Evolutionary conservation across 2,329 filamentous ascomycete genomes (phyloP).

Genomic region (Diaporthe ilicicola): DNA sequence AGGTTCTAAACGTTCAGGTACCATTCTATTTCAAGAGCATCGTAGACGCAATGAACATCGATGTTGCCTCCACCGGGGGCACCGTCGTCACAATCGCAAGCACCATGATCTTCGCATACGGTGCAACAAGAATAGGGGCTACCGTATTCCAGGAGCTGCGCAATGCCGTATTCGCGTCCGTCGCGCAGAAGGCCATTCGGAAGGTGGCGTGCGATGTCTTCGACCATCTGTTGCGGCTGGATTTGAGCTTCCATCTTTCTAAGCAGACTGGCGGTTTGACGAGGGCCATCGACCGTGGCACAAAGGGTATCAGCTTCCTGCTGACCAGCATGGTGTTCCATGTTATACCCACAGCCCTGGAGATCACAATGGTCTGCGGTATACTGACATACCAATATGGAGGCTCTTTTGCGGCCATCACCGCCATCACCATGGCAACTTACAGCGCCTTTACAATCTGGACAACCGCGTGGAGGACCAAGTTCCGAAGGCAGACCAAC

Average conservation of each 20-base stretch:
- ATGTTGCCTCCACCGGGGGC: conserved; percentile 85
- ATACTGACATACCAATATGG: conserved; percentile 98
- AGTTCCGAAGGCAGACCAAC: conserved; percentile 94
- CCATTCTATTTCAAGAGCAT: conserved; percentile 99
- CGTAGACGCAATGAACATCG: conserved; percentile 97
- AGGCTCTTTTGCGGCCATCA: conserved; percentile 89
- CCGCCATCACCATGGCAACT: conserved; percentile 86
- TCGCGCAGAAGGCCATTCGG: conserved; percentile 95
- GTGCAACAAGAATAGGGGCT: conserved; percentile 85
- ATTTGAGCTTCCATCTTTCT: conserved; percentile 91
- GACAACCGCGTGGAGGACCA: conserved; percentile 96
- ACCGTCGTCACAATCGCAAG: conserved; percentile 90
- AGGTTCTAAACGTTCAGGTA: conserved; percentile 96
- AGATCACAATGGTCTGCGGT: conserved; percentile 94
- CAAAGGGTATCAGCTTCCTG: conserved; percentile 97
- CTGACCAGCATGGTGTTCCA: conserved; percentile 99
- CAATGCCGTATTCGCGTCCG: conserved; percentile 96
- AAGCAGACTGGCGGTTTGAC: conserved; percentile 96
- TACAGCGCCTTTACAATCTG: conserved; percentile 98
- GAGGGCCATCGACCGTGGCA: conserved; percentile 93
- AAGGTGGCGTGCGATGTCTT: conserved; percentile 93
- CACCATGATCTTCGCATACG: conserved; percentile 93
- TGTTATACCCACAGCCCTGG: conserved; percentile 89
- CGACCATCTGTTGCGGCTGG: conserved; percentile 84
- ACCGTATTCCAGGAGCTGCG: conserved; percentile 92